phyloP scores from a whole-genome alignment of 2,329 filamentous ascomycete species.

The Nemania serpens region DNA sequence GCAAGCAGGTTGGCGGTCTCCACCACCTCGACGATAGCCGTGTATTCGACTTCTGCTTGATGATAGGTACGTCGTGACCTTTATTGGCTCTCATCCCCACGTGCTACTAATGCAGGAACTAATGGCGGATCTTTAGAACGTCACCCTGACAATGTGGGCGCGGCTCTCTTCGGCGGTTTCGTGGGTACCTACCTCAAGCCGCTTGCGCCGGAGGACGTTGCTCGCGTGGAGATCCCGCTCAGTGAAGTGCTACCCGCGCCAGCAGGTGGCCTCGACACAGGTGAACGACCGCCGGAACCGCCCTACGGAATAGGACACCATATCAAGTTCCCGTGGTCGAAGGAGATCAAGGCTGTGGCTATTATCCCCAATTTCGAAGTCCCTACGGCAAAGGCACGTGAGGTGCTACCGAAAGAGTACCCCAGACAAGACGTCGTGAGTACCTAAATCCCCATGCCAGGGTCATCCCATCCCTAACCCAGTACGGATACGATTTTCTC shows the following conservation, averaged over 20 bases:
- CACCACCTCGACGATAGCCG: conserved; percentile 74
- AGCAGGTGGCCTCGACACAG: conserved; percentile 89
- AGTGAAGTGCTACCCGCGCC: conserved; percentile 91
- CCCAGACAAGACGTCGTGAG: conserved; percentile 79
- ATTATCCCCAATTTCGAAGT: conserved; percentile 97
- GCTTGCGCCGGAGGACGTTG: conserved; percentile 83
- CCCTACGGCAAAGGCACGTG: conserved; percentile 87
- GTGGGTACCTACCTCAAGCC: conserved; percentile 97
- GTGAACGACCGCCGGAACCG: conserved; percentile 83
- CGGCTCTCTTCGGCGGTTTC: conserved; percentile 93
- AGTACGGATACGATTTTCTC: background rate
- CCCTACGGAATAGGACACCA: conserved; percentile 92
- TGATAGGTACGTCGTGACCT: conserved; percentile 70
- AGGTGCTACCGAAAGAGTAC: conserved; percentile 81
- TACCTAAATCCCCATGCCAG: background rate
- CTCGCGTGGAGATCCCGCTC: conserved; percentile 89
- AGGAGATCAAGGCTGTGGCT: conserved; percentile 94
- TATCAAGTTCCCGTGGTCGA: conserved; percentile 92
- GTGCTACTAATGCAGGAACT: background rate
- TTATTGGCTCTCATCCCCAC: background rate
- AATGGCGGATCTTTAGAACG: conserved; percentile 57
- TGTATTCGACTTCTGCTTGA: conserved; percentile 93
- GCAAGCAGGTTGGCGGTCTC: conserved; percentile 84
- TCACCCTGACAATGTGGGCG: conserved; percentile 93
- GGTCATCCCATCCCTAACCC: background rate